A percentile compares a stretch with the other conserved stretches of the same genome.
Evolutionary conservation across 768 basidiomycete genomes (phyloP).

Genomic region (Roridomyces roridus): DNA sequence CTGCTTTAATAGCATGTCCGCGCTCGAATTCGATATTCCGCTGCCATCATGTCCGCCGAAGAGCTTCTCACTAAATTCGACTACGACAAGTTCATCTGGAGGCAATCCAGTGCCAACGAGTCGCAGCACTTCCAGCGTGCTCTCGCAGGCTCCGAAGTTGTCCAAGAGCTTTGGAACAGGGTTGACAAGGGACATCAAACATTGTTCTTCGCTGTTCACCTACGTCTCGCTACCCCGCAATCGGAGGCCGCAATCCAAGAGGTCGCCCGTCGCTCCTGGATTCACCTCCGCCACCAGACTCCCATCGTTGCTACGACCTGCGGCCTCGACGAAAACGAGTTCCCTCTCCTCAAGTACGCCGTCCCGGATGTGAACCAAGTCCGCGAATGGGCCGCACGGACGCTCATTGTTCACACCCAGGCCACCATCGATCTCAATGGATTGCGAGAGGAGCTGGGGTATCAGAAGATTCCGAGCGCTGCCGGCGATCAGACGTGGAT

Average conservation of each 20-base stretch:
- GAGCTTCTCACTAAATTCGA: conserved; percentile 19
- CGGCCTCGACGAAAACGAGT: conserved; percentile 22
- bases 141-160: conserved; percentile 27
- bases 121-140: conserved; percentile 6
- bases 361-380: conserved; percentile 12
- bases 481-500: conserved; percentile 30
- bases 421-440: conserved; percentile 21
- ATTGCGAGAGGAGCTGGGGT: conserved; percentile 19
- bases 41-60: conserved; percentile 7
- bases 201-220: conserved; percentile 26
- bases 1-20: too few species aligned
- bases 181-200: conserved; percentile 29
- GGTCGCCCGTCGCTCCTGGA: conserved; percentile 23
- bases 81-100: conserved; percentile 20
- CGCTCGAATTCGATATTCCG: too few species aligned
- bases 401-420: conserved; percentile 18
- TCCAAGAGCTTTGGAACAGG: conserved; percentile 26
- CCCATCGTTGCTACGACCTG: conserved; percentile 27
- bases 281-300: conserved; percentile 23
- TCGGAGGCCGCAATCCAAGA: conserved; percentile 5
- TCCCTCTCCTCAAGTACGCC: conserved; percentile 1
- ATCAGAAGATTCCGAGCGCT: conserved; percentile 17
- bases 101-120: background rate
- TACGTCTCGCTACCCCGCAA: conserved; percentile 12
- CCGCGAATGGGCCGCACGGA: conserved; percentile 28